Conservation (phyloP, 1,284 basidiomycete genomes). For the Anthracocystis panici-leucophaei region DNA sequence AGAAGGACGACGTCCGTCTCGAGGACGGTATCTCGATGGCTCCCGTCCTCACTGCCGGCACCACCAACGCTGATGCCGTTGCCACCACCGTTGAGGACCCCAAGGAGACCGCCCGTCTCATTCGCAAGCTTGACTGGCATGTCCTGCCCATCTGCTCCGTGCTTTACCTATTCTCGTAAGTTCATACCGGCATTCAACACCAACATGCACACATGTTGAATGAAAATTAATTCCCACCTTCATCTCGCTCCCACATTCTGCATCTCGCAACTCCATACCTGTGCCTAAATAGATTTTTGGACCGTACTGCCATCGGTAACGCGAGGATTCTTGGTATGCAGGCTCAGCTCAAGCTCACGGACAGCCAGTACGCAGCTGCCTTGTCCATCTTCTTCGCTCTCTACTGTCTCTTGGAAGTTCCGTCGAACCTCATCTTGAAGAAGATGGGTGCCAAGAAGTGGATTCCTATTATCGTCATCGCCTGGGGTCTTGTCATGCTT, state of each 20-base stretch:
- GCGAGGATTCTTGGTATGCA: constrained; percentile 74
- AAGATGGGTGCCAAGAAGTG: constrained; percentile 69
- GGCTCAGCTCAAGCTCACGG: constrained; percentile 55
- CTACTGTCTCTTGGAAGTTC: constrained; percentile 79
- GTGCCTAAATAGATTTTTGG: constrained; percentile 74
- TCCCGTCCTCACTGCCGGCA: constrained; percentile 49
- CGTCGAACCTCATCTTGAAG: constrained; percentile 75
- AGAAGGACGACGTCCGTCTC: constrained; percentile 48
- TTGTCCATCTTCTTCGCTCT: constrained; percentile 72
- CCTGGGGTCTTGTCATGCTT: constrained; percentile 71
- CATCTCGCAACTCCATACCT: no score
- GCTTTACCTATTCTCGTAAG: constrained; percentile 75
- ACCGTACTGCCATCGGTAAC: constrained; percentile 85
- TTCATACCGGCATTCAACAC: no score
- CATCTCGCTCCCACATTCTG: no score
- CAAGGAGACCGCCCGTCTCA: constrained; percentile 39
- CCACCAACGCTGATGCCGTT: constrained; percentile 38
- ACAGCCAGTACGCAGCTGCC: constrained; percentile 72
- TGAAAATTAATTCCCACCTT: no score
- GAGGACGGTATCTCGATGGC: constrained; percentile 45
- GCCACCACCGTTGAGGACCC: constrained; percentile 42
- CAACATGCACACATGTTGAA: no score
- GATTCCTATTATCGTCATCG: constrained; percentile 64
- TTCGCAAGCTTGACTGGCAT: constrained; percentile 56
- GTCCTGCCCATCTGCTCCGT: constrained; percentile 69